These are phyloP conservation scores for Phtheirospermum japonicum DNA, from an alignment of 257 asterid genomes.

Conservation along the genomic window DNA sequence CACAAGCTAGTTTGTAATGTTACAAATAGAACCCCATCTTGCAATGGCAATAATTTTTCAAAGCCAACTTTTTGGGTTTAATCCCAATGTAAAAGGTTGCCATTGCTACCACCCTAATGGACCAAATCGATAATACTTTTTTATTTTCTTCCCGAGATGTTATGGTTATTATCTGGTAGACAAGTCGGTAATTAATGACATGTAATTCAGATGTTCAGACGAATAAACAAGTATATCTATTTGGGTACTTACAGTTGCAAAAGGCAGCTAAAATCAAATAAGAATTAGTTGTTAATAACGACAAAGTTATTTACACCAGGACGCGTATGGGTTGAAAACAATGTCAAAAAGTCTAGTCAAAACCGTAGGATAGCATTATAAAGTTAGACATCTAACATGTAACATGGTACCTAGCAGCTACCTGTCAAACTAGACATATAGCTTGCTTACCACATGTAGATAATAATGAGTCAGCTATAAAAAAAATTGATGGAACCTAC, in stretches of 20 bases:
- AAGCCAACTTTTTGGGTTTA: too few relatives aligned
- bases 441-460: conserved; percentile 18
- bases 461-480: conserved; percentile 17
- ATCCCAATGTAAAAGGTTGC: too few relatives aligned
- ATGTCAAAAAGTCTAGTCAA: not conserved
- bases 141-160: too few relatives aligned
- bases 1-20: too few relatives aligned
- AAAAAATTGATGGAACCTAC: conserved; percentile 5
- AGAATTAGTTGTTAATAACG: conserved; percentile 2
- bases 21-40: too few relatives aligned
- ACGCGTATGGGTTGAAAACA: conserved; percentile 3
- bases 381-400: not conserved
- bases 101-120: too few relatives aligned
- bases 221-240: conserved; percentile 2
- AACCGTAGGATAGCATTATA: not conserved
- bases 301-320: conserved; percentile 13
- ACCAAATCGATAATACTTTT: not conserved
- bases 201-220: conserved; percentile 5
- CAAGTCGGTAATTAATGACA: not conserved
- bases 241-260: not conserved
- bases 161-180: conserved; percentile 5
- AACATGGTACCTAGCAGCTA: conserved; percentile 2
- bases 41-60: too few relatives aligned
- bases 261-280: conserved; percentile 17
- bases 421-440: conserved; percentile 4